Base-by-base conservation (phyloP, 177 flowering plant species). In the Vitis hybrid region DNA sequence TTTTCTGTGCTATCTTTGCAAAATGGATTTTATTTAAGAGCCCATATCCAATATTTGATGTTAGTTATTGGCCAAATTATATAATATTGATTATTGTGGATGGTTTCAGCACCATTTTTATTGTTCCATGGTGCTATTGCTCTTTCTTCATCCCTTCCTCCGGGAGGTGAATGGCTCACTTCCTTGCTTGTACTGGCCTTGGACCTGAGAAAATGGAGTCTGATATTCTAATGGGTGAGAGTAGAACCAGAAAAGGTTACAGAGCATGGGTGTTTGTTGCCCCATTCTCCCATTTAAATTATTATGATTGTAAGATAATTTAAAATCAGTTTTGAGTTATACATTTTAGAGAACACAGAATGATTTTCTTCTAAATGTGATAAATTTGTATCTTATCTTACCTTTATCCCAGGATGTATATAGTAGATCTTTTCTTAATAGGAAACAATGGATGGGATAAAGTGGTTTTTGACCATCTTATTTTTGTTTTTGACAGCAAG, bases 401-500 rank as follows among this genome's bases (percentile, higher is more conserved):
- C 21, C n/a, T 35, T 15, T 7, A 35, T 15, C 51, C 6, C 30
- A n/a, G 35, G 51, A 5, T 35, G 11, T 7, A 60, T 60, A 8
- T 3, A 3, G 30, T 27, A 24, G 13, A 18, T 13, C 13, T 19
- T 60, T 27, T 0, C 30, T 24, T 2, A 60, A 9, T 24, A 11
- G 12, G 11, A 60, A 11, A 18, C n/a, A 60, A 40, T 18, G 52
- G 4, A 16, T 18, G 61, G 30, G 16, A 46, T 24, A 4, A n/a
- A 49, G 19, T 52, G 40, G 14, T 13, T 51, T 32, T 61, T 72
- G 57, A 6, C 35, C 24, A 50, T 2, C n/a, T 60, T 6, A 60
- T 21, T 14, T 46, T 71, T 71, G 66, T 75, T 71, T 69, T 75
- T 73, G 65, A 69, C 94, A 96, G 99, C 85, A 96, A 96, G 80